Evolutionary conservation across 192 early-diverging fungal genomes (phyloP), one percentile per base, ranked within the genome.

Genomic region (Coemansia sp.): DNA sequence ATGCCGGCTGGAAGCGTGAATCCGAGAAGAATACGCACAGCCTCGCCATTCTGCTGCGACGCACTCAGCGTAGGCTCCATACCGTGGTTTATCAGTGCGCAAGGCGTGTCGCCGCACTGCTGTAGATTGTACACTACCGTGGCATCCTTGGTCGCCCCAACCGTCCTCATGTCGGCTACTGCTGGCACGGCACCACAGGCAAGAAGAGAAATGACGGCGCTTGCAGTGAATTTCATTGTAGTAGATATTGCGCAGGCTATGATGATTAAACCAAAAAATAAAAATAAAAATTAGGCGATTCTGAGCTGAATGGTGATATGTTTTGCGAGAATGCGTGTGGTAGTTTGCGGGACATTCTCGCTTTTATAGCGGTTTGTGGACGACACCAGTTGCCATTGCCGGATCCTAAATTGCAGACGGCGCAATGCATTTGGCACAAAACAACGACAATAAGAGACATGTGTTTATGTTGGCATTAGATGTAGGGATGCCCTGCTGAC

Each of bases 21-120:
- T 2, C 56, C 69, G 13, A 66, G 52, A 25, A 70, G 31, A 37
- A 70, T 64, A 26, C 52, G 58, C 20, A 60, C 58, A 16, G 58
- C 69, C 36, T 52, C 35, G 38, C 48, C 63, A 56, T 58, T 61
- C 16, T 57, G 35, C 50, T 38, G 55, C 0, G 69, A 65, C 3
- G 63, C 59, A 18, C 59, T 53, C 3, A 72, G 31, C 1, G 69
- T 72, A 23, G 61, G 61, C 38, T 72, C 69, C 58, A 61, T 65
- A 3, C 69, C 69, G 6, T 72, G 64, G 38, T 52, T 61, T 14
- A 72, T 60, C 7, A 65, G 48, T 16, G 69, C 63, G 25, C 69
- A 72, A 0, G 50, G 58, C 3, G 69, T 65, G 25, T 64, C 42
- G 28, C 69, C 69, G 50, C 69, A 72, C 20, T 48, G 47, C 2